Conservation (phyloP, 306 rosid genomes). For the Acacia confusa region DNA sequence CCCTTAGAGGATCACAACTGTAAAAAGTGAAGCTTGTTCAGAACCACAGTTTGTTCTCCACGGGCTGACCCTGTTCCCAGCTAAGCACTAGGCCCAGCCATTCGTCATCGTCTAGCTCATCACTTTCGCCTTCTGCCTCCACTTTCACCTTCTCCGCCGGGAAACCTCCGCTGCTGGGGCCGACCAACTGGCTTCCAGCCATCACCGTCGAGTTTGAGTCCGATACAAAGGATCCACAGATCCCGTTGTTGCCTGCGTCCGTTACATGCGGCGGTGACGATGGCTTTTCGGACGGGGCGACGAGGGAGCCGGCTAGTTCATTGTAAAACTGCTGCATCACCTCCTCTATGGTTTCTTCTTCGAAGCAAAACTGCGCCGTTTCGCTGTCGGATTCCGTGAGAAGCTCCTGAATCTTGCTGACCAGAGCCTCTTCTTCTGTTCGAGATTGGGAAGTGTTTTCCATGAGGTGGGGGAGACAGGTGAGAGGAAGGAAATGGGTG, state of each 20-base stretch:
- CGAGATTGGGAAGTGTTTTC: not conserved
- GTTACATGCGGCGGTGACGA: not conserved
- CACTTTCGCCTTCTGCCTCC: not conserved
- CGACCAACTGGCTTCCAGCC: not conserved
- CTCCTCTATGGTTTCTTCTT: slow-evolving; percentile 37
- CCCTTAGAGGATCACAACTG: not conserved
- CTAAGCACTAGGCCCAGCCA: slow-evolving; percentile 35
- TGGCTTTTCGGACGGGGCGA: not conserved
- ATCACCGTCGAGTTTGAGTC: slow-evolving; percentile 8
- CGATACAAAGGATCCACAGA: slow-evolving; percentile 29
- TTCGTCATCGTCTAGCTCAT: slow-evolving; percentile 29
- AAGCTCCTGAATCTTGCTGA: slow-evolving; percentile 29
- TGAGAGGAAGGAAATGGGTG: not conserved
- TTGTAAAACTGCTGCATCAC: slow-evolving; percentile 46
- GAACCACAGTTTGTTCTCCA: slow-evolving; percentile 21
- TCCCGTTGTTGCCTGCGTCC: slow-evolving; percentile 9
- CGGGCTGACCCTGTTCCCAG: slow-evolving; percentile 25
- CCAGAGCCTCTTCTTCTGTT: slow-evolving; percentile 25
- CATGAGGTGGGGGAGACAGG: not conserved
- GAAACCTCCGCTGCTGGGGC: not conserved
- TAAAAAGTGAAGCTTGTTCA: not conserved
- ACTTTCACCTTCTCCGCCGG: not conserved
- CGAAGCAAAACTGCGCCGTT: not conserved
- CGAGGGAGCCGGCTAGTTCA: slow-evolving; percentile 18
- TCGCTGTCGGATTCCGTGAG: slow-evolving; percentile 29